These are phyloP conservation scores for Taiwanofungus camphoratus DNA, from an alignment of 1,284 basidiomycete genomes.

Conservation along the genomic window DNA sequence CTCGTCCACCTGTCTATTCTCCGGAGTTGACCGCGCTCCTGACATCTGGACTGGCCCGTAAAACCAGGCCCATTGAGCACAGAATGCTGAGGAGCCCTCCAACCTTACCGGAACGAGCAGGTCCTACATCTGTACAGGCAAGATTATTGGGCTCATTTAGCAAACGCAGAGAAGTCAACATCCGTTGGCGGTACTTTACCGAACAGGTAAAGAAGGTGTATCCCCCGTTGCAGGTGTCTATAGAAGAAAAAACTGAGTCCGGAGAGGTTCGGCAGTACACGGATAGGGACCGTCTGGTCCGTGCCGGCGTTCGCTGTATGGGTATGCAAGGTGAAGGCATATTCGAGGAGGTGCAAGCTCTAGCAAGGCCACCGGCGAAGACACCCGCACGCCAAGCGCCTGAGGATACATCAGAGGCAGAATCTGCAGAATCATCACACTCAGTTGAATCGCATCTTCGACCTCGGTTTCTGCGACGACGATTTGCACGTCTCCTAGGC, in stretches of 20 bases:
- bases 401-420: conserved; percentile 12
- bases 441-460: conserved; percentile 12
- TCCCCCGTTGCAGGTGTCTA: conserved; percentile 50
- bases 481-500: conserved; percentile 55
- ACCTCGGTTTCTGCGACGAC: conserved; percentile 55
- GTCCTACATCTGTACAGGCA: conserved; percentile 55
- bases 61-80: conserved; percentile 34
- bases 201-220: conserved; percentile 47
- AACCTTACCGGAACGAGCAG: conserved; percentile 47
- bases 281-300: conserved; percentile 14
- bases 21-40: conserved; percentile 57
- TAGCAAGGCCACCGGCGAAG: conserved; percentile 34
- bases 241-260: conserved; percentile 10
- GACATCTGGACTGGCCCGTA: conserved; percentile 44
- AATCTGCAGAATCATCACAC: conserved; percentile 8
- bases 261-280: conserved; percentile 3
- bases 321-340: conserved; percentile 41
- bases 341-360: conserved; percentile 41
- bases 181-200: conserved; percentile 61
- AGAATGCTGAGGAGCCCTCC: conserved; percentile 44
- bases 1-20: conserved; percentile 59
- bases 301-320: conserved; percentile 29
- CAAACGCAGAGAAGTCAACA: conserved; percentile 67
- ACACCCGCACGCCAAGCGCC: conserved; percentile 3
- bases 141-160: conserved; percentile 57